Conservation (phyloP, 495 filamentous ascomycete species). For the Daldinia decipiens region DNA sequence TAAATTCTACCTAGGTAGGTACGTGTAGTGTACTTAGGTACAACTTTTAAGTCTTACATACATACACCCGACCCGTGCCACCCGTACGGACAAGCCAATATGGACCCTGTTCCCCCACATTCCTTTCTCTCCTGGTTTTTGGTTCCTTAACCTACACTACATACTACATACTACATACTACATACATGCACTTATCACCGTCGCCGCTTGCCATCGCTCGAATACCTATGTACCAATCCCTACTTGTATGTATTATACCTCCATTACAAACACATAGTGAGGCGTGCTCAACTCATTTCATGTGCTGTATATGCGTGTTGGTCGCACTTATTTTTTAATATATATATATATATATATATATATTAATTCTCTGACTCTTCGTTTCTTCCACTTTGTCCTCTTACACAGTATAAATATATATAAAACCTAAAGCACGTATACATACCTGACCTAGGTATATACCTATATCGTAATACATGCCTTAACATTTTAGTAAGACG, state of each 20-base stretch:
- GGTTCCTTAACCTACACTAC: constrained; percentile 4
- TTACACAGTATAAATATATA: neutral
- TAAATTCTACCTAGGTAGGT: too few species aligned
- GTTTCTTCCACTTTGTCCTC: neutral
- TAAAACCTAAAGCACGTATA: neutral
- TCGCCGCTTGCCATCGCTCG: neutral
- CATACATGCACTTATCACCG: constrained; percentile 2
- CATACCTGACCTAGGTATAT: constrained; percentile 5
- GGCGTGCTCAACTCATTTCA: neutral
- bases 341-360: too few species aligned
- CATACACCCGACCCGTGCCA: neutral
- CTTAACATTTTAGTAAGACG: constrained; percentile 8
- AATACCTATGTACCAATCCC: neutral
- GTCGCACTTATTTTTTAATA: neutral
- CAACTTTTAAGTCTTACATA: neutral
- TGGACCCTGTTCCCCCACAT: constrained; percentile 30
- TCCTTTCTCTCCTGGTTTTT: constrained; percentile 10
- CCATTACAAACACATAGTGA: neutral
- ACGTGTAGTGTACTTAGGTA: too few species aligned
- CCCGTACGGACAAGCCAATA: constrained; percentile 8
- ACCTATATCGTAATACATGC: neutral
- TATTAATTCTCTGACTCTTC: neutral
- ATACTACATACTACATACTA: too few species aligned
- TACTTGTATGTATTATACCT: constrained; percentile 1
- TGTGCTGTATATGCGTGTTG: neutral